Evolutionary conservation across 345 rosid species (phyloP), one percentile per base, ranked within the genome.

Genomic region (Lumnitzera littorea): DNA sequence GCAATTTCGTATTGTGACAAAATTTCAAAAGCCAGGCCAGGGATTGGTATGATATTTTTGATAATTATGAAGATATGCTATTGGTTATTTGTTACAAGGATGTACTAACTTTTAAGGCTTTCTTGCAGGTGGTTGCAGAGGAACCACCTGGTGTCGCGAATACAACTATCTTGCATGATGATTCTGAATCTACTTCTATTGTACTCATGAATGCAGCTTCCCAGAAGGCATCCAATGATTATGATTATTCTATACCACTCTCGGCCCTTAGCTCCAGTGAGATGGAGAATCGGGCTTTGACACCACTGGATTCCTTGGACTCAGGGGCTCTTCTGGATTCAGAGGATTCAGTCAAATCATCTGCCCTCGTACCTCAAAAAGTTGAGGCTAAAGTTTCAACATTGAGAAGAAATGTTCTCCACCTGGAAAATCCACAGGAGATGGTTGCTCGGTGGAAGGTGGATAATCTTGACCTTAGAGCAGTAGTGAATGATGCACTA

Each of bases 381-480:
- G 56, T 62, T 46, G 46, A 52, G 53, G 50, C 48, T 20, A 14
- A 58, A 43, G 64, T 72, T 71, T 58, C 61, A 9, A 36, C 1
- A 1, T 36, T 36, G n/a, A 80, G 76, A 50, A 85, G 77, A 72
- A 80, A 77, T 62, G 69, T 72, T 61, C 83, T 87, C 72, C 89
- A 96, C 51, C 64, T 81, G 72, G 99, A 94, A 78, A 94, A 90
- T 71, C 91, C 99, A 41, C 77, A 78, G 72, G 97, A 94, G 79
- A 94, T 94, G 99, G 82, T 94, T 83, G 86, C 91, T 66, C 91
- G 99, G 48, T 94, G 99, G 99, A 88, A 82, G 77, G 47, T 78
- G 67, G 79, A 82, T 76, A 84, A 90, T 58, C 73, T 90, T 77
- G 97, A 94, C 71, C 75, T 88, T 57, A 83, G 84, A 76, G 81